Base-by-base conservation (phyloP, 2,329 filamentous ascomycete genomes). In the Colletotrichum godetiae region DNA sequence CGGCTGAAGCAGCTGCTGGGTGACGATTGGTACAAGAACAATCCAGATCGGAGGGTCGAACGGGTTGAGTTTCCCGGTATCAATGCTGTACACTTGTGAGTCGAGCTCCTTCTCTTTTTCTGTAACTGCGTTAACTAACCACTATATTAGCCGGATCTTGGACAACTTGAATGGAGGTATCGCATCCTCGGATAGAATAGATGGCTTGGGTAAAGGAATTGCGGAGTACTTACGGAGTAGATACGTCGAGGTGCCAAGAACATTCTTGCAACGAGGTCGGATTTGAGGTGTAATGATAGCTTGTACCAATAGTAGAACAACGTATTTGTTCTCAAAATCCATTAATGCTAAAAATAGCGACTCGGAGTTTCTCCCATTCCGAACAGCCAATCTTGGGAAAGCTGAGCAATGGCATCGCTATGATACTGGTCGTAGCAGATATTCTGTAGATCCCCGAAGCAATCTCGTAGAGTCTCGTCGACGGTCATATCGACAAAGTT, bases 401-500 rank as follows among this genome's bases (percentile, higher is more conserved):
- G 68, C 24, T 78, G 76, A 3, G 75, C 69, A 13, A 78, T 76
- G 4, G 73, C 77, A 67, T 78, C 77, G 53, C 75, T 75, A 46
- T 76, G 74, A 53, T 76, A 76, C 35, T 77, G 74, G 8, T 76
- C 76, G 19, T 76, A 75, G 33, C 74, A 76, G 60, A 78, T 76
- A 42, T 68, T 71, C 65, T 78, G 76, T 1, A 78, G 37, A 27
- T 78, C 79, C 0, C 79, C 80, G 68, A 83, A 84, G 61, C 83
- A 84, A 22, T 84, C 82, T 2, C 81, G 75, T 31, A 85, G 79
- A 0, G 82, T 83, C 15, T 77, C 81, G 49, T 85, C 84, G 3
- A 84, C 81, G 1, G 80, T 78, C 73, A 85, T 77, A 19, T 79
- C 76, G 27, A 75, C 71, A 5, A 72, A 72, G n/a, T 27, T 69